Evolutionary conservation across 192 early-diverging fungal genomes (phyloP).

Genomic region (Coemansia sp.): DNA sequence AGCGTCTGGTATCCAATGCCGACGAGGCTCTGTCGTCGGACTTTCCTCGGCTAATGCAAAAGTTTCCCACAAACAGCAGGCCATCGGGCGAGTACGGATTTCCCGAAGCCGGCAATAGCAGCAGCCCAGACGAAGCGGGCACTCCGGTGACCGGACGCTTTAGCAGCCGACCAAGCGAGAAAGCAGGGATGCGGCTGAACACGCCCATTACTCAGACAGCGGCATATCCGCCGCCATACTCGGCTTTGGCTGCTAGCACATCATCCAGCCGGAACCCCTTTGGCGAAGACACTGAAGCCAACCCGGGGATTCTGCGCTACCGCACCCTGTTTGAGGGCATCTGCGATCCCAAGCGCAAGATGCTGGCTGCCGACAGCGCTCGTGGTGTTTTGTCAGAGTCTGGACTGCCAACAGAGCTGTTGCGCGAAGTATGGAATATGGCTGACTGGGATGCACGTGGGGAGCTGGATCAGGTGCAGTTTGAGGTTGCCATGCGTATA

Average conservation of each 20-base stretch:
- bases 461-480: slow-evolving; percentile 81
- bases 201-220: neutral
- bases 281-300: slow-evolving; percentile 57
- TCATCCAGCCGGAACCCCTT: slow-evolving; percentile 63
- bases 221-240: slow-evolving; percentile 44
- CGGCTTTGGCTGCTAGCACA: slow-evolving; percentile 34
- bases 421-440: slow-evolving; percentile 73
- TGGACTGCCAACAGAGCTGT: slow-evolving; percentile 61
- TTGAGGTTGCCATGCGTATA: slow-evolving; percentile 78
- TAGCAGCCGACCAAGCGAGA: slow-evolving; percentile 16
- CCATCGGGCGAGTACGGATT: slow-evolving; percentile 32
- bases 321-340: slow-evolving; percentile 26
- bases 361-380: slow-evolving; percentile 23
- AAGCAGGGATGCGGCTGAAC: slow-evolving; percentile 5
- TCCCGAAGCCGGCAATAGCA: slow-evolving; percentile 4
- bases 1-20: slow-evolving; percentile 60
- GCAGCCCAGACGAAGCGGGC: neutral
- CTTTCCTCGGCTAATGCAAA: slow-evolving; percentile 73
- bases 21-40: slow-evolving; percentile 76
- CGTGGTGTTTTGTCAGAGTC: slow-evolving; percentile 55
- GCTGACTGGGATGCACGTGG: slow-evolving; percentile 79
- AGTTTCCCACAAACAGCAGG: slow-evolving; percentile 60
- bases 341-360: slow-evolving; percentile 37
- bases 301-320: slow-evolving; percentile 57
- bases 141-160: neutral